These are phyloP conservation scores for Ascochyta clinopodiicola DNA, from an alignment of 2,329 filamentous ascomycete genomes.

Conservation along the genomic window DNA sequence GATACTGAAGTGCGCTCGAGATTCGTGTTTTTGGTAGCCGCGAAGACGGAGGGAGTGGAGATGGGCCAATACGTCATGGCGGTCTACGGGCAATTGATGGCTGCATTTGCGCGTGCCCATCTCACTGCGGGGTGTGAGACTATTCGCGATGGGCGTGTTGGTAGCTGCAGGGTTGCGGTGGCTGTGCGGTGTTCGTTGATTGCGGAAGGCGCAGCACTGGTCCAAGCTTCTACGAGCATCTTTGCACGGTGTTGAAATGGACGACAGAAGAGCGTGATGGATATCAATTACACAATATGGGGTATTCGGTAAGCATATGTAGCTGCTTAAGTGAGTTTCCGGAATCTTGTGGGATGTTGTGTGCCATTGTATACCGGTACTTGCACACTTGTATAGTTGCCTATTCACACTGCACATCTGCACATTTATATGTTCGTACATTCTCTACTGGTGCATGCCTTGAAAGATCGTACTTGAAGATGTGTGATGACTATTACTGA, in stretches of 20 bases:
- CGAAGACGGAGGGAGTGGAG: constrained; percentile 82
- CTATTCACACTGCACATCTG: background rate
- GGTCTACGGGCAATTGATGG: constrained; percentile 45
- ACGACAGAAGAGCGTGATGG: background rate
- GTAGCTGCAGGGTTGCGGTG: constrained; percentile 34
- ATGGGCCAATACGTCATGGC: constrained; percentile 87
- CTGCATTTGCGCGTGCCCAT: constrained; percentile 47
- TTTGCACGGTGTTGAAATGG: background rate
- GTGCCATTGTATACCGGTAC: background rate
- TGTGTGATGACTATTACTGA: background rate
- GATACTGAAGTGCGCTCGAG: constrained; percentile 63
- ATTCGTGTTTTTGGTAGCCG: constrained; percentile 71
- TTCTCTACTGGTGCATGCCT: background rate
- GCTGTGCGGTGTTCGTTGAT: constrained; percentile 25
- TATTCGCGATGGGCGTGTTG: constrained; percentile 29
- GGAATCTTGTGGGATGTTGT: background rate
- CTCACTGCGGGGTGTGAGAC: constrained; percentile 36
- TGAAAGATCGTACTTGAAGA: too few relatives aligned
- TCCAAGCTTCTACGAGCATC: constrained; percentile 2
- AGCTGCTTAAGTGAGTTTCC: background rate
- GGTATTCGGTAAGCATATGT: background rate
- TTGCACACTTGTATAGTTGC: background rate
- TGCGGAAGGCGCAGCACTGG: constrained; percentile 14
- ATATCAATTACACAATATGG: background rate
- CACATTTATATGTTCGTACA: background rate